A percentile compares a stretch with the other conserved stretches of the same genome.
Conservation (phyloP, 768 basidiomycete genomes). For the Lactarius deliciosus region DNA sequence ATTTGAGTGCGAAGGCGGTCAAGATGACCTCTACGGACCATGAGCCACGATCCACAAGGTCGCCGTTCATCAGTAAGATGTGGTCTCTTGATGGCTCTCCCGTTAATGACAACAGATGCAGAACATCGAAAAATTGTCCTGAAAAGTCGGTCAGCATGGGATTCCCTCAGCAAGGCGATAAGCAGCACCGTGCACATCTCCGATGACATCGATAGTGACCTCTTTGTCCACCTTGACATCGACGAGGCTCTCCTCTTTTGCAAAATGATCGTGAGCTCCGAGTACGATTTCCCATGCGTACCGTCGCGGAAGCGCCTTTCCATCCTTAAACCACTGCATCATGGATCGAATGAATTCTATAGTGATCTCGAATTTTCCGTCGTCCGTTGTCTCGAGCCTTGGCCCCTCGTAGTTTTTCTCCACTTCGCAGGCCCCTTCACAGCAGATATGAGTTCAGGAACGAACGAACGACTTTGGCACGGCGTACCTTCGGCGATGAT, state of each 20-base stretch:
- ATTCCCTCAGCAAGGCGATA: conserved; percentile 12
- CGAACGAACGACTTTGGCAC: too few species aligned
- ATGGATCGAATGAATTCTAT: conserved; percentile 77
- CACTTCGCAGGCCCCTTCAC: conserved; percentile 71
- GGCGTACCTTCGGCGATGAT: conserved; percentile 74
- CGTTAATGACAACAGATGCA: conserved; percentile 84
- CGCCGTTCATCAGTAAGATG: conserved; percentile 87
- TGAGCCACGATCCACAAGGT: conserved; percentile 96
- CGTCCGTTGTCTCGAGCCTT: conserved; percentile 53
- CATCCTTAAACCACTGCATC: conserved; percentile 91
- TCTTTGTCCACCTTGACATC: conserved; percentile 73
- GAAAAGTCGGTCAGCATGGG: conserved; percentile 18
- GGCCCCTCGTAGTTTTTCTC: conserved; percentile 78
- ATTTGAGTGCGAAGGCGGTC: conserved; percentile 94
- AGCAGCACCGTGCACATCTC: conserved; percentile 83
- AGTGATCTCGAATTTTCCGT: conserved; percentile 72
- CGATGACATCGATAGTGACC: conserved; percentile 88
- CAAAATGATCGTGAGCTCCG: conserved; percentile 74
- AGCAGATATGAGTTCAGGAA: background rate
- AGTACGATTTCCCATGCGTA: conserved; percentile 96
- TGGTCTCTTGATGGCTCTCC: conserved; percentile 85
- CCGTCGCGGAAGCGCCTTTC: conserved; percentile 87
- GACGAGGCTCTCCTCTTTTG: conserved; percentile 78
- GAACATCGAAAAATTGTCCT: conserved; percentile 95
- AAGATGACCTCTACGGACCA: conserved; percentile 94